Conservation (phyloP, 2,329 filamentous ascomycete species). For the Ophiostoma piceae region DNA sequence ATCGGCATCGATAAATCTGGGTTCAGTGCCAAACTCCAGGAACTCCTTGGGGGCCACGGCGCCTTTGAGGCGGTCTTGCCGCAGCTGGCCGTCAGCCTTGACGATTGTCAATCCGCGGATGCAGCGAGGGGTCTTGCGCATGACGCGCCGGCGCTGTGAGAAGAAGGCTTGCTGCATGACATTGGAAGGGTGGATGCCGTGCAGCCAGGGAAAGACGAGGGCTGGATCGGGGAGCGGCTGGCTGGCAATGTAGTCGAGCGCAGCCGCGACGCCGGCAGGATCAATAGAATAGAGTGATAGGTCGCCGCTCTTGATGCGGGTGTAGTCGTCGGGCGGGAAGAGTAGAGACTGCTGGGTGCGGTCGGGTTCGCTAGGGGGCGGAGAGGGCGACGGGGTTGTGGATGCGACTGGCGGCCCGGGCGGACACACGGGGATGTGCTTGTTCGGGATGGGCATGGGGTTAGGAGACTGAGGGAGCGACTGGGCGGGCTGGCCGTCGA, state of each 20-base stretch:
- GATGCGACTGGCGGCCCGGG: constrained; percentile 57
- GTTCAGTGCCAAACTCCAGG: constrained; percentile 47
- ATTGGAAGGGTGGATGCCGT: constrained; percentile 85
- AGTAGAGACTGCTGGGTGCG: constrained; percentile 63
- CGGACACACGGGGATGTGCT: constrained; percentile 85
- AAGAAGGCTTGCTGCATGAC: constrained; percentile 88
- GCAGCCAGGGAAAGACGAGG: constrained; percentile 93
- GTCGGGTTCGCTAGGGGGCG: constrained; percentile 38
- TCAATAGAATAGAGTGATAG: constrained; percentile 68
- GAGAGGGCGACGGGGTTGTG: constrained; percentile 20
- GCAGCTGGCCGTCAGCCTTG: constrained; percentile 79
- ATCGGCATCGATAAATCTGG: constrained; percentile 75
- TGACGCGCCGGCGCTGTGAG: constrained; percentile 64
- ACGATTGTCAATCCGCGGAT: constrained; percentile 78
- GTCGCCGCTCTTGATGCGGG: constrained; percentile 41
- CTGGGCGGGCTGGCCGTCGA: constrained; percentile 24
- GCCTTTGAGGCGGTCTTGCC: constrained; percentile 71
- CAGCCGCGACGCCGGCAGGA: constrained; percentile 61
- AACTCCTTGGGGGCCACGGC: constrained; percentile 80
- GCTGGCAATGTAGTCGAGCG: constrained; percentile 68
- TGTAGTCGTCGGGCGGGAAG: constrained; percentile 64
- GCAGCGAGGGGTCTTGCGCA: constrained; percentile 67
- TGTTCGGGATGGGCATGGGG: constrained; percentile 75
- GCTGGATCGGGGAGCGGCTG: constrained; percentile 79
- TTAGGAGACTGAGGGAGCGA: constrained; percentile 32